Evolutionary conservation across 345 rosid genomes (phyloP), one percentile per base, ranked within the genome.

Genomic region (Gossypium turneri): DNA sequence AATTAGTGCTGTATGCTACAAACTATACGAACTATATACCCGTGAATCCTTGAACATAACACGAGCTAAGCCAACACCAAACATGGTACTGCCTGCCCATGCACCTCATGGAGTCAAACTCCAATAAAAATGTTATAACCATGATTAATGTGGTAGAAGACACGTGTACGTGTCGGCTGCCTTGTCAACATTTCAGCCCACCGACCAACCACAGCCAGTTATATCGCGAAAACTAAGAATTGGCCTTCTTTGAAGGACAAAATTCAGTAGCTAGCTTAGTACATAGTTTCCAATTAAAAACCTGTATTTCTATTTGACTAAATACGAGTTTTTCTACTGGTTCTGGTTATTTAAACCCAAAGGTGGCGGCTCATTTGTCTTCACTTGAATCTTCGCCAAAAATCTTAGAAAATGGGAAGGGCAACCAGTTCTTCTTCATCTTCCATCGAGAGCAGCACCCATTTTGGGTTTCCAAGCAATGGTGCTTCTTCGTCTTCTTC

Each of bases 31-130:
- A 17, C 20, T 56, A 19, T 7, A 12, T 20, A 9, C 72, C 72
- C 72, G 57, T 67, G 72, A 67, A 67, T 12, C 41, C 41, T 67
- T 67, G 72, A 20, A 24, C 34, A 67, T n/a, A 45, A 41, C 50
- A 63, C 47, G 10, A 63, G 15, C 41, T 7, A 25, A 60, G 34
- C 65, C 29, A 25, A 27, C 38, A 60, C n/a, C n/a, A 60, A 60
- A 27, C 41, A 60, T 60, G 17, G 13, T 25, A 60, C 38, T 58
- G 63, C 34, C 63, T 58, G 17, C 34, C 8, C 63, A 58, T 11
- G 38, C 15, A 24, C 63, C 63, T 58, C 63, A 17, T 58, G 12
- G 16, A 58, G 63, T 58, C 63, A 58, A 58, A 11, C 16, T 12
- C 34, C 38, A 12, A 58, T 6, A 22, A 24, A 58, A 55, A 6